Evolutionary conservation across 1,284 basidiomycete species (phyloP), one percentile per base, ranked within the genome.

Genomic region (Kalmanozyma brasiliensis): DNA sequence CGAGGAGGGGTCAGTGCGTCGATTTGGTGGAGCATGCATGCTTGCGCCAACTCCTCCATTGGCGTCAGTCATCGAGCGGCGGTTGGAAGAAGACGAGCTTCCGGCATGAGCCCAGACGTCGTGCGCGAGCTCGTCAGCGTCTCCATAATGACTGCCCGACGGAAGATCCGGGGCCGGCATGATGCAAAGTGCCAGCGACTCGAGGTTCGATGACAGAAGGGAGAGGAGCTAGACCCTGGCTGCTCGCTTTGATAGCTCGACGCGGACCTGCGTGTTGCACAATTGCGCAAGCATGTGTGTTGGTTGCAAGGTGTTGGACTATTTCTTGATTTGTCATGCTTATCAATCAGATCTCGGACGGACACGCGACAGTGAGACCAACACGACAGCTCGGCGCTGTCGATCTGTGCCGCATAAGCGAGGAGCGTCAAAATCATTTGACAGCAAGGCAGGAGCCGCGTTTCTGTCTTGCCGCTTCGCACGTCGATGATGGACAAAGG

Each of bases 21-120:
- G 20, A 26, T 60, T 44, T 14, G 52, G 16, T 17, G 67, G 68
- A 36, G 68, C 68, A 43, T 71, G 68, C 62, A 71, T 71, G 40
- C 68, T 71, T 19, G 68, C 68, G 43, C 58, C 58, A 1, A 62
- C 68, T 8, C 62, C 68, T 34, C 68, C 68, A n/a, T 71, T 71
- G 34, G 58, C 58, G 16, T 62, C 47, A 17, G 58, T 42, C 19
- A 37, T 16, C 34, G 40, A 38, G 8, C 56, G 35, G 4, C 33
- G 34, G 24, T 37, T 22, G 4, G 34, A n/a, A 0, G 53, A 48
- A 8, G 61, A 52, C 2, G 61, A 49, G 26, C 23, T 40, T 37
- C 22, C 44, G 16, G 44, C 38, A 29, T 58, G 42, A 10, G 53
- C 57, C 64, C 64, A 67, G 8, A 60, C 38, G 22, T 62, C 49